Percentiles rank a stretch among this genome's conserved stretches.
These are phyloP conservation scores for Pseudocercospora eumusae DNA, from an alignment of 2,329 filamentous ascomycete species.

Conservation along the genomic window DNA sequence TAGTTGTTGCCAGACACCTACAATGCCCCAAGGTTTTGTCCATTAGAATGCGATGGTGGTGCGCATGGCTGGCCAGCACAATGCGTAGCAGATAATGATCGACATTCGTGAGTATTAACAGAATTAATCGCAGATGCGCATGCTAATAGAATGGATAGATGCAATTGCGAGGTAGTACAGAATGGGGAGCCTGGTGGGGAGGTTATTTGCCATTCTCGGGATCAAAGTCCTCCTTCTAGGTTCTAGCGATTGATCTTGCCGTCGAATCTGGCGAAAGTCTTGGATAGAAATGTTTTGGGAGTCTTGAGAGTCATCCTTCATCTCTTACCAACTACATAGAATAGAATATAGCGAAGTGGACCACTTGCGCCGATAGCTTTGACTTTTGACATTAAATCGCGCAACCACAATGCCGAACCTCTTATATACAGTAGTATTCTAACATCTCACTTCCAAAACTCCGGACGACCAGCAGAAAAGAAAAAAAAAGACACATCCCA, in stretches of 20 bases:
- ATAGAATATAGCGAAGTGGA: too few relatives aligned
- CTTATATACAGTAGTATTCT: too few relatives aligned
- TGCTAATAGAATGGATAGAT: neutral
- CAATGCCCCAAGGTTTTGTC: neutral
- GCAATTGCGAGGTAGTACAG: too few relatives aligned
- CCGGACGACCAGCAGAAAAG: too few relatives aligned
- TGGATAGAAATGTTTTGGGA: too few relatives aligned
- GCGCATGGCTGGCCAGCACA: neutral
- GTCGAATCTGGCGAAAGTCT: too few relatives aligned
- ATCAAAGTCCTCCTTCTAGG: too few relatives aligned
- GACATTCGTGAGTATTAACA: neutral
- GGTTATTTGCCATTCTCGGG: neutral
- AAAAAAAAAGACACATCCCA: neutral
- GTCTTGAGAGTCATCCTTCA: too few relatives aligned
- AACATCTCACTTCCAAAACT: too few relatives aligned
- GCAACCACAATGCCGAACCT: neutral
- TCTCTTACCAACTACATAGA: too few relatives aligned
- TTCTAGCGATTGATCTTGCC: too few relatives aligned
- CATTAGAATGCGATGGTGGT: neutral
- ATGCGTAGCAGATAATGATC: neutral
- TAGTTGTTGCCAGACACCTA: neutral
- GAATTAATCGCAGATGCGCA: neutral
- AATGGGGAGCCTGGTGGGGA: too few relatives aligned
- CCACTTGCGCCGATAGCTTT: neutral
- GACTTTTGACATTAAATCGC: neutral